phyloP scores from a whole-genome alignment of 257 asterid genomes.

The Solanum arcanum region DNA sequence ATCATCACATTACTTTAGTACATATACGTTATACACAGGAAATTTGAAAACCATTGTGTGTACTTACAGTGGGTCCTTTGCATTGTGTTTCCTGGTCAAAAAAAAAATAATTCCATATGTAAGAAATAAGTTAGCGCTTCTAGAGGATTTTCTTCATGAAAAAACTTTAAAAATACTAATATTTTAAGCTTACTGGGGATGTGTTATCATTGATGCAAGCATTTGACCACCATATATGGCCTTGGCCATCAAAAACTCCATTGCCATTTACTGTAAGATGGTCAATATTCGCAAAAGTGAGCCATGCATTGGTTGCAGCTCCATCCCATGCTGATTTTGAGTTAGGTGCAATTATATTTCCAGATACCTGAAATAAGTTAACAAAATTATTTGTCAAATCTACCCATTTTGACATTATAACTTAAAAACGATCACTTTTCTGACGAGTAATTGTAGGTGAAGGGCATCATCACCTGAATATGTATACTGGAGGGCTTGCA shows the following conservation, averaged over 20 bases:
- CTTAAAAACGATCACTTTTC: not conserved
- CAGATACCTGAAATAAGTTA: conserved; percentile 27
- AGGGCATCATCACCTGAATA: conserved; percentile 12
- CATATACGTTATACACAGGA: no score
- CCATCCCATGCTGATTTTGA: conserved; percentile 32
- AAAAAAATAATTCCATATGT: not conserved
- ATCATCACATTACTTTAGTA: not conserved
- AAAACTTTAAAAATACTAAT: not conserved
- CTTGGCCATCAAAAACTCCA: conserved; percentile 41
- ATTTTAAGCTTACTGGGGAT: conserved; percentile 12
- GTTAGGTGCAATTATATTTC: conserved; percentile 34
- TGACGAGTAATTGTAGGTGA: not conserved
- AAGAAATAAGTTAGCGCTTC: not conserved
- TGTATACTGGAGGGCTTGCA: conserved; percentile 44
- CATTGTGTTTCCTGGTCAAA: conserved; percentile 31
- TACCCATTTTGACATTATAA: no score
- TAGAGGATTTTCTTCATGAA: not conserved
- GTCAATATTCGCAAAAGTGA: conserved; percentile 17
- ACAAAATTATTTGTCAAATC: no score
- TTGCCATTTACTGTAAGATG: conserved; percentile 42
- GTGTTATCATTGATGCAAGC: conserved; percentile 38
- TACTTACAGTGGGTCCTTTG: conserved; percentile 35
- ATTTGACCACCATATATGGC: conserved; percentile 49
- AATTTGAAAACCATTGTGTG: not conserved
- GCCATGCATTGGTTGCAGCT: conserved; percentile 33